Evolutionary conservation across 2,329 filamentous ascomycete species (phyloP), one percentile per base, ranked within the genome.

Genomic region (Cordyceps cicadae): DNA sequence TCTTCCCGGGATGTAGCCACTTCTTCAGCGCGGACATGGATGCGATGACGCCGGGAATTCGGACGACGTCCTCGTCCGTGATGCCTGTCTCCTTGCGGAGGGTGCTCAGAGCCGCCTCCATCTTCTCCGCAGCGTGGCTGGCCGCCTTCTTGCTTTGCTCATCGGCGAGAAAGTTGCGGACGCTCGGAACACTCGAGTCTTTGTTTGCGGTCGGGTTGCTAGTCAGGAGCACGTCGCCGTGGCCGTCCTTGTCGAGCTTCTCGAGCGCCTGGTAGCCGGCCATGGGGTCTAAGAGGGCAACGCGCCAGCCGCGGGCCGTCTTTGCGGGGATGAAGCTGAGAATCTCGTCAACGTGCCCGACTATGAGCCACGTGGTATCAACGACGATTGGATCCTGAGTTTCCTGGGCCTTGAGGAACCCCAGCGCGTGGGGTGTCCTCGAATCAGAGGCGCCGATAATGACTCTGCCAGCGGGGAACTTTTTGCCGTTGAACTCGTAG

Each of bases 331-430:
- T 48, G 32, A 70, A 70, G n/a, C 70, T 67, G 0, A 71, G 21
- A 14, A 69, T 68, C 60, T 70, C 68, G 41, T 70, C 69, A 0
- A 70, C 67, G 26, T 71, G 69, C 5, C 68, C 67, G 17, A 70
- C 65, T 0, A 24, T 32, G 3, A 71, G 39, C 68, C 68, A 71
- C 0, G 39, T 62, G 2, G 67, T 68, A 26, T 70, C 73, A 0
- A 76, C 64, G 0, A 68, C 3, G 15, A 51, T 51, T 1, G 49
- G 49, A 19, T 51, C 49, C 26, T 51, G 49, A 1, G 17, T 14
- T 14, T 51, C 49, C 49, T 51, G 49, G 5, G 49, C 49, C 49
- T 19, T 14, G 26, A 51, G 17, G 26, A 12, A 51, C 6, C 3
- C 29, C 7, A 51, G 48, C 17, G 29, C 49, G 1, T 12, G 11